Base-by-base conservation (phyloP, 306 rosid species). In the Acacia crassicarpa region DNA sequence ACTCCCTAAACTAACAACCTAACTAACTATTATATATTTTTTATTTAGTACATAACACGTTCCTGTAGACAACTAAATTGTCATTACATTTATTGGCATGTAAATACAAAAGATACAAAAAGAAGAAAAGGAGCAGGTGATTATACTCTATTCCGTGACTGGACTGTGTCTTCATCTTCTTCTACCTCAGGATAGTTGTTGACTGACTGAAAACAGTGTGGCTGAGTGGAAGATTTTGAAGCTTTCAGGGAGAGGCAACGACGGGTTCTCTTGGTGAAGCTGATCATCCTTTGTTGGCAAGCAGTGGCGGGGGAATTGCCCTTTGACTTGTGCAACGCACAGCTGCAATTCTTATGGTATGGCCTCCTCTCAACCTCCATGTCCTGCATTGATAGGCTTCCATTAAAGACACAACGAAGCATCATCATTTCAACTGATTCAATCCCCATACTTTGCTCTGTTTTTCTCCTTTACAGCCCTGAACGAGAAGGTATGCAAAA, bases 271-370 rank as follows among this genome's bases (percentile, higher is more conserved):
- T 23, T 79, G 59, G 89, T 74, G 75, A 87, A 87, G 1, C 85
- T 81, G 45, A 86, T 6, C 23, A 22, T 83, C 30, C 46, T 61
- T 19, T 79, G 77, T 3, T 27, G 77, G 82, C 66, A 82, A 33
- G 71, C 58, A 2, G 69, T 5, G n/a, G 51, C 17, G 43, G 53
- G 62, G 53, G 61, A 25, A 41, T 15, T 12, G 8, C 17, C 53
- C 74, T 83, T 81, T 10, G 30, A 35, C 17, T 67, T 81, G 76
- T 88, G 90, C 3, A 91, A 61, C 4, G 85, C 90, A 19, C 95
- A 91, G 65, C 88, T 48, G 73, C 93, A 91, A 43, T 86, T 83
- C 35, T 86, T 89, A 62, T 89, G 91, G 82, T 85, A 89, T 13
- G 95, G 92, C 72, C 92, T 84, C 75, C 88, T 30, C 75, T 81